Evolutionary conservation across 2,329 filamentous ascomycete genomes (phyloP).

Genomic region (Aureobasidium uvarum): DNA sequence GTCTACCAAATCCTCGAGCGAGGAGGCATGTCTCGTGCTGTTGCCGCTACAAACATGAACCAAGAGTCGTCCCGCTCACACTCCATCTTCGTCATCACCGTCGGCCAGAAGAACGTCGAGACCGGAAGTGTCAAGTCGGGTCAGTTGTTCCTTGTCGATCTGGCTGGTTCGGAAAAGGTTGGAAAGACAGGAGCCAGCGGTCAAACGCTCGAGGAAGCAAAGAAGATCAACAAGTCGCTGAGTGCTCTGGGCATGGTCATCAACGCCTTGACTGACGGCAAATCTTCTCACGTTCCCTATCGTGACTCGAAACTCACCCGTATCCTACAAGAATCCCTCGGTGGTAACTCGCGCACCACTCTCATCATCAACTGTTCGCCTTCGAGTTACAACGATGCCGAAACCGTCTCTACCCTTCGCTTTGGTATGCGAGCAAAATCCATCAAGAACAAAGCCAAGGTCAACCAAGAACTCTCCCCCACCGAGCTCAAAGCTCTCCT

Average conservation of each 20-base stretch:
- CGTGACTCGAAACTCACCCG: slow-evolving; percentile 97
- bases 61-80: slow-evolving; percentile 97
- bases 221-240: slow-evolving; percentile 99
- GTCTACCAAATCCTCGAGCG: slow-evolving; percentile 96
- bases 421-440: slow-evolving; percentile 97
- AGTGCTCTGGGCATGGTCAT: slow-evolving; percentile 99
- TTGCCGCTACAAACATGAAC: slow-evolving; percentile 98
- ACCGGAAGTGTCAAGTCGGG: slow-evolving; percentile 95
- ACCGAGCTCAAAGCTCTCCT: slow-evolving; percentile 90
- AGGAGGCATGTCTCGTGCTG: slow-evolving; percentile 84
- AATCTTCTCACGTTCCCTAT: slow-evolving; percentile 94
- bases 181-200: slow-evolving; percentile 98
- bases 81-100: slow-evolving; percentile 95
- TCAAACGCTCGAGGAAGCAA: slow-evolving; percentile 95
- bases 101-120: slow-evolving; percentile 97
- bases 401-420: slow-evolving; percentile 86
- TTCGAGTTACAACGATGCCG: slow-evolving; percentile 94
- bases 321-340: slow-evolving; percentile 94
- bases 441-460: slow-evolving; percentile 99
- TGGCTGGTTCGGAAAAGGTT: slow-evolving; percentile 97
- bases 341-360: slow-evolving; percentile 97
- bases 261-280: slow-evolving; percentile 93
- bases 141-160: slow-evolving; percentile 93
- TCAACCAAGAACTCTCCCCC: slow-evolving; percentile 96
- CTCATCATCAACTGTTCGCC: slow-evolving; percentile 99